phyloP scores from a whole-genome alignment of 805 yeast species.

The Ogataea parapolymorpha region DNA sequence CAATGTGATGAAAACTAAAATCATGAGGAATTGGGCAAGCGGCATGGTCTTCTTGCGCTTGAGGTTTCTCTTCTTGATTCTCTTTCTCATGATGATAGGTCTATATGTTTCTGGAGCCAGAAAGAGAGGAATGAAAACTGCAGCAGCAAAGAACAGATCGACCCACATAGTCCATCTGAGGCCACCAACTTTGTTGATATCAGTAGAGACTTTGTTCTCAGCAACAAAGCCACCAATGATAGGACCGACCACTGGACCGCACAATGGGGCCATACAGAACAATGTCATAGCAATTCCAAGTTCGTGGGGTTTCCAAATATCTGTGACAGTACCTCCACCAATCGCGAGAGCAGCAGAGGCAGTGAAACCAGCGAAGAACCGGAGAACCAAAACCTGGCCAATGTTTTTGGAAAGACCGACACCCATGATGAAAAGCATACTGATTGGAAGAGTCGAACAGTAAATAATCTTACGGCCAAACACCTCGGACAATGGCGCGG shows the following conservation, averaged over 20 bases:
- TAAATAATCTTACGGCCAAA: slow-evolving; percentile 67
- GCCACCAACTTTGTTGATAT: slow-evolving; percentile 34
- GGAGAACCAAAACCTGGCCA: slow-evolving; percentile 56
- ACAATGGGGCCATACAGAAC: slow-evolving; percentile 76
- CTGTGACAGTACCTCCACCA: slow-evolving; percentile 81
- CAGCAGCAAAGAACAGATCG: slow-evolving; percentile 63
- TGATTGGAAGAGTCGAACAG: slow-evolving; percentile 54
- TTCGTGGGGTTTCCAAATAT: slow-evolving; percentile 66
- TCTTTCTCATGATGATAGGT: slow-evolving; percentile 54
- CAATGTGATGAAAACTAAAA: slow-evolving; percentile 48
- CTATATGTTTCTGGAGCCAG: slow-evolving; percentile 70
- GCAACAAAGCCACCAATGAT: slow-evolving; percentile 72
- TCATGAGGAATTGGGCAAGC: slow-evolving; percentile 38
- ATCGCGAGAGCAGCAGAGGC: slow-evolving; percentile 83
- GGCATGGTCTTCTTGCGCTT: slow-evolving; percentile 39
- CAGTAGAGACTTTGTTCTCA: slow-evolving; percentile 36
- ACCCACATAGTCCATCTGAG: slow-evolving; percentile 77
- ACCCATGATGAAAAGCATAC: slow-evolving; percentile 73
- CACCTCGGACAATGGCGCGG: slow-evolving; percentile 70
- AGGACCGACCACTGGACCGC: slow-evolving; percentile 79
- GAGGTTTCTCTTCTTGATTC: slow-evolving; percentile 61
- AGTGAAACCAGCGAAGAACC: slow-evolving; percentile 72
- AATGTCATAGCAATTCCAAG: slow-evolving; percentile 71
- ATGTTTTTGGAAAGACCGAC: slow-evolving; percentile 64
- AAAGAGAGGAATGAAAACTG: slow-evolving; percentile 42